Base-by-base conservation (phyloP, 768 basidiomycete genomes). In the Pleurotus eryngii region DNA sequence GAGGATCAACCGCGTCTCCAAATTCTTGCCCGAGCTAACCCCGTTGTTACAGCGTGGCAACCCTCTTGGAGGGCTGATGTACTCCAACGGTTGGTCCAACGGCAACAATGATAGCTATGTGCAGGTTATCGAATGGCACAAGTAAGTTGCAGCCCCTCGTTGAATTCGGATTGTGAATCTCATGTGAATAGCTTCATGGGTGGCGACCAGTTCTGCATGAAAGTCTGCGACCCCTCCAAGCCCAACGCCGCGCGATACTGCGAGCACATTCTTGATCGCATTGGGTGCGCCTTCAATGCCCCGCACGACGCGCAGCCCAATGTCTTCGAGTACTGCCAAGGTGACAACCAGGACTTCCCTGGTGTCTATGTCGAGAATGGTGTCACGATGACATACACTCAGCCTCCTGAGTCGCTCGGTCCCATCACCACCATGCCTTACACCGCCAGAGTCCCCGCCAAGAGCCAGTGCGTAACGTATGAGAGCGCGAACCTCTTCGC, bases 211-310 rank as follows among this genome's bases (percentile, higher is more conserved):
- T 87, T 89, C 77, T 92, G 89, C 70, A 64, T 89, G 61, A 92
- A 92, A 70, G 74, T 79, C 0, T 93, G 90, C 72, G 82, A 90
- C 64, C 84, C 85, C 1, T 60, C 68, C 1, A 73, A 74, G 9
- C 63, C 79, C n/a, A 76, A 82, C 63, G 76, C 80, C 0, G 72
- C 74, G 3, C 65, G 72, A n/a, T 80, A 68, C 63, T 92, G 90
- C 74, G 74, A 89, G 67, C 85, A 93, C 76, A 79, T 83, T 59
- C 86, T 75, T 58, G 89, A 91, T 65, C 86, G 85, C 57, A 85
- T 90, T 50, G 91, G 92, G 8, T 86, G 87, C 62, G 64, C 60
- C 2, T 91, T 84, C 76, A 92, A 91, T 67, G 85, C 81, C 15
- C 90, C 90, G 14, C 83, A 80, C 68, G 70, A 74, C 35, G 86